Conservation (phyloP, 2,329 filamentous ascomycete genomes). For the Botrytis pseudocinerea region DNA sequence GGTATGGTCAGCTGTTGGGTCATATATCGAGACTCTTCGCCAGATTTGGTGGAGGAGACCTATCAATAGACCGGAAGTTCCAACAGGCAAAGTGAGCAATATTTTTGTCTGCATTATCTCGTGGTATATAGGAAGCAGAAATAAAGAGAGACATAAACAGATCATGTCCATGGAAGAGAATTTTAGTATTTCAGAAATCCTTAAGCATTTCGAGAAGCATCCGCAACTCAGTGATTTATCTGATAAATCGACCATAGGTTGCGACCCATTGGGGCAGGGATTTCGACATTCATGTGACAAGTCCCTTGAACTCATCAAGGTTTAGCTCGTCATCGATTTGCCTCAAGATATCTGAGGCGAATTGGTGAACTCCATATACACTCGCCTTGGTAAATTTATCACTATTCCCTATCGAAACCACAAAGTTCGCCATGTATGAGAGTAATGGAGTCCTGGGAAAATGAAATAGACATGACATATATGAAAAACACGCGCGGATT, state of each 20-base stretch:
- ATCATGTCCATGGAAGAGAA: not conserved
- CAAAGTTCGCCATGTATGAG: not conserved
- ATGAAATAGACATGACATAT: not conserved
- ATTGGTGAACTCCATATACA: not conserved
- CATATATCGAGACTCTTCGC: not conserved
- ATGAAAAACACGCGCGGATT: not conserved
- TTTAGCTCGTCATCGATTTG: not conserved
- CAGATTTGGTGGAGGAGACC: not conserved
- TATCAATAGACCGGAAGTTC: not conserved
- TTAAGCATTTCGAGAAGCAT: not conserved
- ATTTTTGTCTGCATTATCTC: not conserved
- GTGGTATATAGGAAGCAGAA: not conserved
- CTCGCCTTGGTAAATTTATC: not conserved
- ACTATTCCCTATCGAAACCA: not conserved
- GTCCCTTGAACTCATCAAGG: not conserved
- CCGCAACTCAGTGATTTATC: not conserved
- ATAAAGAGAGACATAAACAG: not conserved
- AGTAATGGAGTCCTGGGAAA: not conserved
- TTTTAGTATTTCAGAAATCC: not conserved
- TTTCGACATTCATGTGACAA: not conserved
- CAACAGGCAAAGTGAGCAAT: not conserved
- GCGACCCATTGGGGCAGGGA: not conserved
- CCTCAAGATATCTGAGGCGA: not conserved
- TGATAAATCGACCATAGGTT: not conserved
- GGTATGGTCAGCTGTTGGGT: not conserved